These are phyloP conservation scores for Trematosphaeria pertusa DNA, from an alignment of 2,329 filamentous ascomycete species.

Conservation along the genomic window DNA sequence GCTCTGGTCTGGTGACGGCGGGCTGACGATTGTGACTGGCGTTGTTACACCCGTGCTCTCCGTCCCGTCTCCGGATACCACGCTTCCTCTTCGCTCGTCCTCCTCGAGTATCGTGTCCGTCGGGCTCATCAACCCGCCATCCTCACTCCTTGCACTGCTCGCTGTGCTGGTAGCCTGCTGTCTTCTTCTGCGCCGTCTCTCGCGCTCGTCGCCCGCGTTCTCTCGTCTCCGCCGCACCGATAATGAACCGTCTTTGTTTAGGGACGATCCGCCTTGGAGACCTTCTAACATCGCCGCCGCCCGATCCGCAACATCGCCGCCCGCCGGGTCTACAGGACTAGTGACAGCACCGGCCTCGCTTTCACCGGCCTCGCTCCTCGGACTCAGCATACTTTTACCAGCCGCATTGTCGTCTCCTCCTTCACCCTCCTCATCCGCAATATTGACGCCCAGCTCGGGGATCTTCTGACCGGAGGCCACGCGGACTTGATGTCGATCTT, in stretches of 20 bases:
- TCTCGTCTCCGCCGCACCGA: constrained; percentile 71
- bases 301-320: constrained; percentile 78
- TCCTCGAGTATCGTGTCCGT: constrained; percentile 39
- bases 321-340: constrained; percentile 51
- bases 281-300: constrained; percentile 85
- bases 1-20: constrained; percentile 44
- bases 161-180: constrained; percentile 38
- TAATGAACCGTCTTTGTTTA: constrained; percentile 55
- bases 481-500: constrained; percentile 88
- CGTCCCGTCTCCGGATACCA: constrained; percentile 15
- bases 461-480: constrained; percentile 88
- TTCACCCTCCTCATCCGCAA: constrained; percentile 49
- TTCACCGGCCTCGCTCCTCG: constrained; percentile 48
- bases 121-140: constrained; percentile 41
- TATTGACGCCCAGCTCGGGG: constrained; percentile 71
- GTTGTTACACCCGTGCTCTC: constrained; percentile 22
- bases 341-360: constrained; percentile 33
- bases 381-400: constrained; percentile 63
- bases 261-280: constrained; percentile 69
- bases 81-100: constrained; percentile 21
- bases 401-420: constrained; percentile 51
- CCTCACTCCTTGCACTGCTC: constrained; percentile 40
- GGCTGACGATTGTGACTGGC: constrained; percentile 46
- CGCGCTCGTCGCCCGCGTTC: constrained; percentile 80
- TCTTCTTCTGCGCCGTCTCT: constrained; percentile 68